phyloP scores from a whole-genome alignment of 164 flowering plant species.

The Kalanchoe fedtschenkoi region DNA sequence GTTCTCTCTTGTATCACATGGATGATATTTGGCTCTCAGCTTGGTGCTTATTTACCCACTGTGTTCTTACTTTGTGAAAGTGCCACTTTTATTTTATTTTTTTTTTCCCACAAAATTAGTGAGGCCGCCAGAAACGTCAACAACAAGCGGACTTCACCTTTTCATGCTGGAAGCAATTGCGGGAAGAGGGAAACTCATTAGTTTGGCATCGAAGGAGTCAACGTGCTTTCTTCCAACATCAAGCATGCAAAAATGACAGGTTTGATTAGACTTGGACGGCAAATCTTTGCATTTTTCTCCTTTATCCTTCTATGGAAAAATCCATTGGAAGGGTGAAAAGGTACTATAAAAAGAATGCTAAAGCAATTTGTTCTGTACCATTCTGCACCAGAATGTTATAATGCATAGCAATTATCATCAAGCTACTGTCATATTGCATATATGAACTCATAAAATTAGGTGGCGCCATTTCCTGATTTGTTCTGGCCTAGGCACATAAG shows the following conservation, averaged over 20 bases:
- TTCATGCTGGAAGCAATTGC: not conserved
- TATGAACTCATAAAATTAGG: no score
- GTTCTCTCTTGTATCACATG: slow-evolving; percentile 3
- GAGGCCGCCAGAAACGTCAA: not conserved
- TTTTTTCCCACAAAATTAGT: not conserved
- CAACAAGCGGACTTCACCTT: not conserved
- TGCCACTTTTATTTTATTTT: no score
- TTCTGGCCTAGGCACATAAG: no score
- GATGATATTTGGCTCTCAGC: not conserved
- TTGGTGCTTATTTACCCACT: not conserved
- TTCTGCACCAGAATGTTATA: not conserved
- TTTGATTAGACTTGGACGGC: not conserved
- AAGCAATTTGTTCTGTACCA: not conserved
- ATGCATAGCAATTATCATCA: no score
- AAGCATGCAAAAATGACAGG: not conserved
- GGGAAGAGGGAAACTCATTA: not conserved
- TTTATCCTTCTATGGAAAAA: not conserved
- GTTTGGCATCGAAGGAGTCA: not conserved
- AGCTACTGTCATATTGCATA: no score
- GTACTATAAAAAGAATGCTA: not conserved
- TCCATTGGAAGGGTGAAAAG: not conserved
- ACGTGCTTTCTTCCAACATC: not conserved
- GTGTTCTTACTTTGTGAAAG: not conserved
- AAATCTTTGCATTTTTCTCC: not conserved
- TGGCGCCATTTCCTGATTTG: no score